These are phyloP conservation scores for Saccharomyces mikatae DNA, from an alignment of 805 yeast genomes.

Conservation along the genomic window DNA sequence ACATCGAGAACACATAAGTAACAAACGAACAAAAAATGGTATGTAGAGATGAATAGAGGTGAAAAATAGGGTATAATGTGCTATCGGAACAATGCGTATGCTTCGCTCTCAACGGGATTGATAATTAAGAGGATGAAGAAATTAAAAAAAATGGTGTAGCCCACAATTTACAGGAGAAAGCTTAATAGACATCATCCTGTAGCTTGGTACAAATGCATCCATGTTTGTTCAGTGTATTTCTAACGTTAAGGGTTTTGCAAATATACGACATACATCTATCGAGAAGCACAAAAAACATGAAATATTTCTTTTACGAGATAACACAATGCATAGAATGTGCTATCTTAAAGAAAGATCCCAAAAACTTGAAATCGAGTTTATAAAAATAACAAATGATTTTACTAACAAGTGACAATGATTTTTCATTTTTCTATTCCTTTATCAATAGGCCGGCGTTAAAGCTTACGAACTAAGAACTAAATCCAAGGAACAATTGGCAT, in stretches of 20 bases:
- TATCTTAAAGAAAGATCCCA: no score
- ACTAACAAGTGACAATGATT: neutral
- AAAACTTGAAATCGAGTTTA: neutral
- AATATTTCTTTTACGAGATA: neutral
- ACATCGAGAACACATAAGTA: neutral
- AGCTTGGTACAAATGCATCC: neutral
- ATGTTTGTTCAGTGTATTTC: neutral
- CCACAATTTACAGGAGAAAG: neutral
- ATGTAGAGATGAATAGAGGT: neutral
- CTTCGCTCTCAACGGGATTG: neutral
- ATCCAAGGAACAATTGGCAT: constrained; percentile 93
- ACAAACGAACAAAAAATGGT: neutral
- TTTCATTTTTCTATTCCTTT: constrained; percentile 8
- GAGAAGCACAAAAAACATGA: neutral
- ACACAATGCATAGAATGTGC: neutral
- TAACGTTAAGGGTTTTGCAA: no score
- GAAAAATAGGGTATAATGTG: neutral
- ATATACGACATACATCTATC: no score
- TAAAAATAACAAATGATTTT: neutral
- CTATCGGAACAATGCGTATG: neutral
- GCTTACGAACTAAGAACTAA: constrained; percentile 94
- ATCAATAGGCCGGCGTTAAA: constrained; percentile 71
- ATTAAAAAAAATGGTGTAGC: neutral
- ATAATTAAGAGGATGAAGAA: neutral
- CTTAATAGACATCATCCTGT: neutral